Evolutionary conservation across 768 basidiomycete genomes (phyloP).

Genomic region (Roridomyces roridus): DNA sequence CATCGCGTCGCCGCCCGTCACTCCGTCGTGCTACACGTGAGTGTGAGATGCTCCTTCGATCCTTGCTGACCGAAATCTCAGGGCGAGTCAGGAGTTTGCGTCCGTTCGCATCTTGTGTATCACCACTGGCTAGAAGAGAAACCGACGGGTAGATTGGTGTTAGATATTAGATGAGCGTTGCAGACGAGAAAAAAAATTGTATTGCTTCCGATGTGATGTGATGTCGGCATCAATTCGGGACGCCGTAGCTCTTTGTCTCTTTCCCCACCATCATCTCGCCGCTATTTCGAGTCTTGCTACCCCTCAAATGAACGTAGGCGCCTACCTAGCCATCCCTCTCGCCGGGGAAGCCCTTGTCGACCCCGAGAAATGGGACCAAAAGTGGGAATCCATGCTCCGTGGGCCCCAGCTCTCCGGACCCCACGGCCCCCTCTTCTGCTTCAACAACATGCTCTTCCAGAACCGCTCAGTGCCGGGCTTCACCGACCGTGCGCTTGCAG

Average conservation of each 20-base stretch:
- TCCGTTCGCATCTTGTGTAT: constrained; percentile 13
- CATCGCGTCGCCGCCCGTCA: not conserved
- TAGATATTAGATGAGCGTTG: too few relatives aligned
- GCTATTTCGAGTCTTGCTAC: too few relatives aligned
- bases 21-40: constrained; percentile 4
- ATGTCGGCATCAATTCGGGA: too few relatives aligned
- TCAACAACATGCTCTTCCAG: not conserved
- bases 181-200: too few relatives aligned
- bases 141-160: too few relatives aligned
- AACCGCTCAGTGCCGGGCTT: too few relatives aligned
- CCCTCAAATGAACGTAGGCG: too few relatives aligned
- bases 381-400: constrained; percentile 15
- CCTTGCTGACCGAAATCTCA: not conserved
- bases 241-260: too few relatives aligned
- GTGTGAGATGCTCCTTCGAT: not conserved
- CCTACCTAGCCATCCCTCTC: too few relatives aligned
- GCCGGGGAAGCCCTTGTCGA: too few relatives aligned
- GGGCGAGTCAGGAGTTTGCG: not conserved
- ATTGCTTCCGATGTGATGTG: too few relatives aligned
- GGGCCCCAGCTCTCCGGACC: not conserved
- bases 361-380: not conserved
- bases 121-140: constrained; percentile 3
- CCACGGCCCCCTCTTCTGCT: not conserved
- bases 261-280: too few relatives aligned
- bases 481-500: not conserved